A percentile compares a stretch with the other conserved stretches of the same genome.
Conservation (phyloP, 1,139 yeast species). For the Pichia sp. region DNA sequence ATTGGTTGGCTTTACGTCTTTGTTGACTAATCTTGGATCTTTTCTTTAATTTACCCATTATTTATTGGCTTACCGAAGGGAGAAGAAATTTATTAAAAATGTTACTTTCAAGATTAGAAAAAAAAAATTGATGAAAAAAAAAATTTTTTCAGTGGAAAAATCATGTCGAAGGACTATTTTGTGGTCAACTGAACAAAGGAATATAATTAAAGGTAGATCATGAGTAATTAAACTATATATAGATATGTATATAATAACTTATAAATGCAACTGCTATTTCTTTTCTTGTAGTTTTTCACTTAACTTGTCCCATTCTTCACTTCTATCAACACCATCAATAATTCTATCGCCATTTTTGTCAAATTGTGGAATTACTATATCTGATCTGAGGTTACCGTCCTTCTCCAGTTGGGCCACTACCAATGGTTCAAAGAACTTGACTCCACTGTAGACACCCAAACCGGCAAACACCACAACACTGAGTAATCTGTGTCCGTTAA, state of each 20-base stretch:
- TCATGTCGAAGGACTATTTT: too few species aligned
- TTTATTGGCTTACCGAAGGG: not conserved
- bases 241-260: too few species aligned
- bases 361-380: constrained; percentile 43
- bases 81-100: not conserved
- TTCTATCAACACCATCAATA: constrained; percentile 15
- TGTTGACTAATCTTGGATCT: constrained; percentile 48
- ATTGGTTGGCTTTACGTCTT: constrained; percentile 20
- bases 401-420: constrained; percentile 59
- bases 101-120: not conserved
- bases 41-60: constrained; percentile 72
- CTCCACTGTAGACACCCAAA: constrained; percentile 36
- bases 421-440: constrained; percentile 67
- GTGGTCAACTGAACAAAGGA: too few species aligned
- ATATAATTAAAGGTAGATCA: too few species aligned
- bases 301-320: constrained; percentile 16
- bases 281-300: constrained; percentile 14
- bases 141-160: constrained; percentile 28
- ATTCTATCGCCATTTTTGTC: constrained; percentile 33
- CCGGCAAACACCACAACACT: constrained; percentile 19
- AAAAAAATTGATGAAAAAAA: constrained; percentile 12
- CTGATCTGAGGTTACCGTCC: constrained; percentile 59
- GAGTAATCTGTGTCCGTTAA: constrained; percentile 11
- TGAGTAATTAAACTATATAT: too few species aligned
- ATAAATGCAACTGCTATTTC: not conserved